Evolutionary conservation across 2,329 filamentous ascomycete species (phyloP), one percentile per base, ranked within the genome.

Genomic region (Curvularia lunata): DNA sequence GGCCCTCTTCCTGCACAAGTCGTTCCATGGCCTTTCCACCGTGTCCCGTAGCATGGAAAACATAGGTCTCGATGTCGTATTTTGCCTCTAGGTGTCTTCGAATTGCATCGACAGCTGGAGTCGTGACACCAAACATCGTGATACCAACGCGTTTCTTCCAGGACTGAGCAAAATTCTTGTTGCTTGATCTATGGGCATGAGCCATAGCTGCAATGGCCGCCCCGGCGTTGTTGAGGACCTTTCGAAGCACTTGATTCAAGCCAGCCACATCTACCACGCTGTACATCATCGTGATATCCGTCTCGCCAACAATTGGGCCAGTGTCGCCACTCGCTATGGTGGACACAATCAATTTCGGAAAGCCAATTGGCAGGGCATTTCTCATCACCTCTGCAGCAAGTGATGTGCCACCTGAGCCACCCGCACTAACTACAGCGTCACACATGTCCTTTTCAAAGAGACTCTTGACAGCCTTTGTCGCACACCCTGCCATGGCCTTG

Each of bases 41-140:
- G 13, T 86, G 81, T 0, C 88, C 88, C 0, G 88, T 91, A 2
- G 88, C 88, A 66, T 91, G 88, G 68, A 91, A 91, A 2, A 90
- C 80, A 62, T 85, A 88, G 2, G 84, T 81, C 63, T 90, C 88
- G 48, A 84, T 80, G 12, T 67, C 51, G 46, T 72, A 70, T 8
- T 61, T 68, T 1, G 59, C 61, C 1, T 72, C 59, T 0, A 90
- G 78, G 45, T 83, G 73, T 1, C 72, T 64, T 0, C 86, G 81
- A 1, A 88, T 83, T 1, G 72, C 75, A 46, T 87, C 83, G 0
- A 87, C 88, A 10, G 83, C 85, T 0, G 88, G 87, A 0, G 88
- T 91, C 0, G 89, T 91, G 6, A 91, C 88, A 2, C 89, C 88
- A 67, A 91, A 91, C 88, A 91, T 91, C 2, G 88, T 90, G 23